These are phyloP conservation scores for Crepidotus sp. DNA, from an alignment of 1,284 basidiomycete species.

Conservation along the genomic window DNA sequence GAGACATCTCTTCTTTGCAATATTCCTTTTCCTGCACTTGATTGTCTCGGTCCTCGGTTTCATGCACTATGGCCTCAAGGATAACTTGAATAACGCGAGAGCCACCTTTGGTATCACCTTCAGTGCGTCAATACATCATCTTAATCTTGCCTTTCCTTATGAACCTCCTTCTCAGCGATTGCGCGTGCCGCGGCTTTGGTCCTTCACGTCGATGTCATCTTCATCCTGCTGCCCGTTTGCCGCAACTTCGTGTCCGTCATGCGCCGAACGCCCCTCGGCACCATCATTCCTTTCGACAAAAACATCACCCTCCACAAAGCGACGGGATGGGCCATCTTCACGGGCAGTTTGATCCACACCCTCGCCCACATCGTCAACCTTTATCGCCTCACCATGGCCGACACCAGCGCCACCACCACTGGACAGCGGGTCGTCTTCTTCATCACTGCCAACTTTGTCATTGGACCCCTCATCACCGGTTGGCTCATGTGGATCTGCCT, in stretches of 20 bases:
- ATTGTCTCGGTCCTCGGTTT: constrained; percentile 70
- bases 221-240: constrained; percentile 88
- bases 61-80: constrained; percentile 70
- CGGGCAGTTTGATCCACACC: constrained; percentile 68
- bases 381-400: constrained; percentile 53
- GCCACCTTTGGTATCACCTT: constrained; percentile 65
- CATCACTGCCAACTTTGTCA: constrained; percentile 69
- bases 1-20: constrained; percentile 64
- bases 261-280: constrained; percentile 74
- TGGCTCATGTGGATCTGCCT: constrained; percentile 81
- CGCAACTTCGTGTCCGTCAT: constrained; percentile 84
- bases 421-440: constrained; percentile 57
- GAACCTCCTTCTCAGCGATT: constrained; percentile 43
- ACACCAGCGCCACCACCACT: constrained; percentile 42
- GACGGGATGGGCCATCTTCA: constrained; percentile 79
- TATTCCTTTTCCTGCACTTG: constrained; percentile 70
- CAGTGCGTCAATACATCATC: constrained; percentile 12
- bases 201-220: constrained; percentile 80
- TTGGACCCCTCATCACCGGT: constrained; percentile 79
- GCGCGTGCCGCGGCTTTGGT: constrained; percentile 80
- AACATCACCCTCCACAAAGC: constrained; percentile 85
- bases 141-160: constrained; percentile 31
- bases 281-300: constrained; percentile 85
- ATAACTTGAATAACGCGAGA: constrained; percentile 57
- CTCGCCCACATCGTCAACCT: constrained; percentile 78